These are phyloP conservation scores for Phytophthora foliorum DNA, from an alignment of 352 stramenopile species.

Conservation along the genomic window DNA sequence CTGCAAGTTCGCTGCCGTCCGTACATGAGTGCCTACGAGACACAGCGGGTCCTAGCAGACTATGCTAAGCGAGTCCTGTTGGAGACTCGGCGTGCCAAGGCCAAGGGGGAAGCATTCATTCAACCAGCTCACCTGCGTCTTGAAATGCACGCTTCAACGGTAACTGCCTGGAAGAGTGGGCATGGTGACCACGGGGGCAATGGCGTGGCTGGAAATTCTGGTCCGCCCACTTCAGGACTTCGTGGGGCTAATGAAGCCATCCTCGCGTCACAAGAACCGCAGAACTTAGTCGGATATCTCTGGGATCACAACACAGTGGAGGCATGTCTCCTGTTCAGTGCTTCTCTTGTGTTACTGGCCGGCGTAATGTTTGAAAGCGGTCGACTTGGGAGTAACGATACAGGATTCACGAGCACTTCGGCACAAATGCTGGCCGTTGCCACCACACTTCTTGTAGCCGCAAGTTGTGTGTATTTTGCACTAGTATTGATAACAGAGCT, in stretches of 20 bases:
- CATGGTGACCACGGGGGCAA: conserved; percentile 38
- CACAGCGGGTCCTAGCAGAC: conserved; percentile 65
- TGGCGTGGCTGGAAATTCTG: conserved; percentile 20
- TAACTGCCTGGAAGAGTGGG: conserved; percentile 47
- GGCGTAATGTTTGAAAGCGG: conserved; percentile 79
- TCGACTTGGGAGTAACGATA: conserved; percentile 49
- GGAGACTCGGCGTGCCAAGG: conserved; percentile 65
- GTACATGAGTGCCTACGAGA: conserved; percentile 82
- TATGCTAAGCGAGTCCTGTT: conserved; percentile 58
- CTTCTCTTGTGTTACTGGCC: conserved; percentile 69
- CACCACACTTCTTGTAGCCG: conserved; percentile 66
- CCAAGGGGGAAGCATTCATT: conserved; percentile 57
- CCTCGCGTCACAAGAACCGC: conserved; percentile 43
- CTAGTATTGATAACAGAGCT: conserved; percentile 74
- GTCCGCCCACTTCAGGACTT: conserved; percentile 3
- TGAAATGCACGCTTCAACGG: conserved; percentile 39
- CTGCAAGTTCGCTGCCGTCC: conserved; percentile 76
- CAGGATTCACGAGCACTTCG: conserved; percentile 56
- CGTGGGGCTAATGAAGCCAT: conserved; percentile 41
- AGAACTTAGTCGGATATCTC: conserved; percentile 65
- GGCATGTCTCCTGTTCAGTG: conserved; percentile 73
- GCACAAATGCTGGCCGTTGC: conserved; percentile 59
- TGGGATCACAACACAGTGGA: conserved; percentile 89
- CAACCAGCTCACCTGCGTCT: conserved; percentile 67
- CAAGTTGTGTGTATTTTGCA: conserved; percentile 68